phyloP scores from a whole-genome alignment of 768 basidiomycete species.

The Hydnum rufescens region DNA sequence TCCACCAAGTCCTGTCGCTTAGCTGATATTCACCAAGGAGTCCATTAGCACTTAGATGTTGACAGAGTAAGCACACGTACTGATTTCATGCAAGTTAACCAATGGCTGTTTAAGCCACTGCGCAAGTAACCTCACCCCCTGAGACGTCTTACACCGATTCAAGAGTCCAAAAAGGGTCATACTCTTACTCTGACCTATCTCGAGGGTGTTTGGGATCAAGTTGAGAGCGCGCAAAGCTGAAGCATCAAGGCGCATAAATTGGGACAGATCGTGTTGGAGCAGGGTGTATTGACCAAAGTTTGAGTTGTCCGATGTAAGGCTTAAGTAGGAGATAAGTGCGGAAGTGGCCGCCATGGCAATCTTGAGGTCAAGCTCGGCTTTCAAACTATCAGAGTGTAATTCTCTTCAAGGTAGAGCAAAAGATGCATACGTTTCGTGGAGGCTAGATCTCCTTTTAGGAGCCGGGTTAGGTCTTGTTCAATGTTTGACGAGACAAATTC shows the following conservation, averaged over 20 bases:
- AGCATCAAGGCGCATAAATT: conserved; percentile 91
- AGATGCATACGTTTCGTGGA: conserved; percentile 8
- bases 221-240: conserved; percentile 83
- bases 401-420: neutral
- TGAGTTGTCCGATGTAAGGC: conserved; percentile 52
- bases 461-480: conserved; percentile 54
- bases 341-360: conserved; percentile 62
- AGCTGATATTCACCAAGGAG: conserved; percentile 24
- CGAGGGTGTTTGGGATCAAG: conserved; percentile 35
- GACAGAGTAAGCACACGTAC: conserved; percentile 25
- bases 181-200: conserved; percentile 45
- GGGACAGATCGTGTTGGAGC: conserved; percentile 73
- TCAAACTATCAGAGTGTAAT: neutral
- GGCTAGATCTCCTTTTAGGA: conserved; percentile 31
- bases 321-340: conserved; percentile 67
- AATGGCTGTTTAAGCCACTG: conserved; percentile 94
- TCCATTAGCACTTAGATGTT: neutral
- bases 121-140: conserved; percentile 71
- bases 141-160: conserved; percentile 91
- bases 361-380: conserved; percentile 61
- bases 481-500: conserved; percentile 71
- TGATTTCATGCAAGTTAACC: conserved; percentile 82
- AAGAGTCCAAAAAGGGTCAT: conserved; percentile 76
- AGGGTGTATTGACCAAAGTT: conserved; percentile 69
- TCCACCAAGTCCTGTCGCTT: conserved; percentile 80